A percentile compares a stretch with the other conserved stretches of the same genome.
These are phyloP conservation scores for Lactarius sp. DNA, from an alignment of 768 basidiomycete genomes.

Conservation along the genomic window DNA sequence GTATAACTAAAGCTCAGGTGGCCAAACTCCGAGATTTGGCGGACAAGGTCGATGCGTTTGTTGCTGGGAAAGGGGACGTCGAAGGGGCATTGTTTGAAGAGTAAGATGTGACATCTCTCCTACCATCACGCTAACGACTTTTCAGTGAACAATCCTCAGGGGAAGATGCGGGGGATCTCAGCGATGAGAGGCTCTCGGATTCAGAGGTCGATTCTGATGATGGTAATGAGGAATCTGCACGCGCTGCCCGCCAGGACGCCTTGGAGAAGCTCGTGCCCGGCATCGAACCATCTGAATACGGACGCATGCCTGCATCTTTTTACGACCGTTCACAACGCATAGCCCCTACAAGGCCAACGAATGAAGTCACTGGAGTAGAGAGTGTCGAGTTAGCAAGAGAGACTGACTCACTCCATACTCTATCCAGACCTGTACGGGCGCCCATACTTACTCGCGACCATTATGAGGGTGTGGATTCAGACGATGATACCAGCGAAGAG, in stretches of 20 bases:
- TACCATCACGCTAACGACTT: neutral
- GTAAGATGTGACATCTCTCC: constrained; percentile 43
- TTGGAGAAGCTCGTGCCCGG: constrained; percentile 81
- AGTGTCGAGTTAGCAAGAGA: neutral
- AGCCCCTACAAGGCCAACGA: constrained; percentile 41
- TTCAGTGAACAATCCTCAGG: constrained; percentile 44
- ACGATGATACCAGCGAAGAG: constrained; percentile 77
- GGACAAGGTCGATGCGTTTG: constrained; percentile 81
- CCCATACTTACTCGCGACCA: constrained; percentile 78
- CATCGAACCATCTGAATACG: constrained; percentile 81
- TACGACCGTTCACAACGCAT: constrained; percentile 66
- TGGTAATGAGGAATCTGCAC: constrained; percentile 25
- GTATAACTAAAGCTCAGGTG: constrained; percentile 59
- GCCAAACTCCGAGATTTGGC: constrained; percentile 70
- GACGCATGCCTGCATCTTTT: constrained; percentile 73
- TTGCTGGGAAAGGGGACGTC: constrained; percentile 83
- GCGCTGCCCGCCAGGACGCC: constrained; percentile 49
- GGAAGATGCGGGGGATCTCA: constrained; percentile 45
- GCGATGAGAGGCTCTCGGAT: constrained; percentile 42
- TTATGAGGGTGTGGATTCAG: constrained; percentile 92
- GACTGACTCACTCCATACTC: constrained; percentile 2
- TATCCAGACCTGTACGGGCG: constrained; percentile 49
- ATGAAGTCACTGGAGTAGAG: constrained; percentile 37
- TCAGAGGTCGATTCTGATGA: constrained; percentile 26
- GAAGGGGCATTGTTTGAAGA: constrained; percentile 89